Evolutionary conservation across 2,329 filamentous ascomycete genomes (phyloP).

Genomic region (Fragosphaeria purpurea): DNA sequence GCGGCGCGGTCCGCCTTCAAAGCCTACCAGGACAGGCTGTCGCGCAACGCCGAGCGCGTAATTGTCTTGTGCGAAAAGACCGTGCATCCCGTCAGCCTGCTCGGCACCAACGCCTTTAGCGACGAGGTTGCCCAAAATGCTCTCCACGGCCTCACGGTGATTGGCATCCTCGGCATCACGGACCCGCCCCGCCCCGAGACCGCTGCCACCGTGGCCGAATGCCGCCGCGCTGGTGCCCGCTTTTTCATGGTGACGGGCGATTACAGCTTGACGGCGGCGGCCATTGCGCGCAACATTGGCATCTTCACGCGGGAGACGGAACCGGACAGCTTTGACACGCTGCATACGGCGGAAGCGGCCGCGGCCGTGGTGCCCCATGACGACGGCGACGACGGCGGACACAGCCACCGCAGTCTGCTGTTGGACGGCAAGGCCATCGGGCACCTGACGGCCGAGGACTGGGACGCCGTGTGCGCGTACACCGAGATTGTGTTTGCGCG

Average conservation of each 20-base stretch:
- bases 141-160: slow-evolving; percentile 50
- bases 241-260: slow-evolving; percentile 76
- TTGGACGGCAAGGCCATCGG: slow-evolving; percentile 1
- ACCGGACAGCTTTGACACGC: slow-evolving; percentile 37
- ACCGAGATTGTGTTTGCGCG: slow-evolving; percentile 65
- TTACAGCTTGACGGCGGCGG: slow-evolving; percentile 61
- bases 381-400: slow-evolving; percentile 14
- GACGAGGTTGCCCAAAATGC: slow-evolving; percentile 43
- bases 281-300: slow-evolving; percentile 61
- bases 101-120: slow-evolving; percentile 33
- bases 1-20: slow-evolving; percentile 23
- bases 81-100: too few relatives aligned
- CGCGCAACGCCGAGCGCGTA: slow-evolving; percentile 32
- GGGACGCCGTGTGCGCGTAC: slow-evolving; percentile 53
- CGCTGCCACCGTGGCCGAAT: slow-evolving; percentile 50
- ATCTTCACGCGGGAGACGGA: slow-evolving; percentile 50
- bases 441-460: slow-evolving; percentile 52
- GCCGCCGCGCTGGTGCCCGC: slow-evolving; percentile 58
- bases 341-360: slow-evolving; percentile 10
- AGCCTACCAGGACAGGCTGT: slow-evolving; percentile 28
- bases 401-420: slow-evolving; percentile 15
- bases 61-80: slow-evolving; percentile 8
- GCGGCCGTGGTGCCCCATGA: slow-evolving; percentile 6
- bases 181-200: slow-evolving; percentile 69
- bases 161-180: slow-evolving; percentile 66